Conservation (phyloP, 2,329 filamentous ascomycete species). For the Trichoderma koningii region DNA sequence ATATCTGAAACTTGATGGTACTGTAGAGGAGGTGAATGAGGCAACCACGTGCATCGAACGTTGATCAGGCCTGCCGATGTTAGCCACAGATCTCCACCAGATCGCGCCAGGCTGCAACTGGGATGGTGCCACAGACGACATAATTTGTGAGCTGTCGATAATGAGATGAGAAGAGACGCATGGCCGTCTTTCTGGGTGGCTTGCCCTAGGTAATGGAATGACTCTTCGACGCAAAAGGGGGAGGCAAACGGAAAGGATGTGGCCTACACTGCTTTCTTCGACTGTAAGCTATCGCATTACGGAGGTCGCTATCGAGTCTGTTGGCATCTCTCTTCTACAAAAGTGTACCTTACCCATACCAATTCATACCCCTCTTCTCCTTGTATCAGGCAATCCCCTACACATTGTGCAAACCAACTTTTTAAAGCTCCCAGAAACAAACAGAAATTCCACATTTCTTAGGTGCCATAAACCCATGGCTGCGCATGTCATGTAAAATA, state of each 20-base stretch:
- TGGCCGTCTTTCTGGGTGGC: not conserved
- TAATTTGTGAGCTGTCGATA: constrained; percentile 10
- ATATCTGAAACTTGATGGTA: not conserved
- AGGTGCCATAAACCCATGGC: constrained; percentile 11
- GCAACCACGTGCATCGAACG: constrained; percentile 12
- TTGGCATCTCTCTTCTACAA: constrained; percentile 27
- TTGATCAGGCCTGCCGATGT: constrained; percentile 6
- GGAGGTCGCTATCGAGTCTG: constrained; percentile 12
- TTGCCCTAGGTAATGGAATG: not conserved
- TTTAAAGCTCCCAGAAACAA: constrained; percentile 17
- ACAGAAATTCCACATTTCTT: not conserved
- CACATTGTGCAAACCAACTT: constrained; percentile 24
- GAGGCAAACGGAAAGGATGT: too few relatives aligned
- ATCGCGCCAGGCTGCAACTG: constrained; percentile 23
- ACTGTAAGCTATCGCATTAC: not conserved
- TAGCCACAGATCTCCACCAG: constrained; percentile 23
- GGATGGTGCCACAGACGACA: constrained; percentile 18
- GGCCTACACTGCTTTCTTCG: not conserved
- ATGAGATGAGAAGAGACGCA: not conserved
- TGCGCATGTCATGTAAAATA: constrained; percentile 15
- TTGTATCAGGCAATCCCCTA: constrained; percentile 3
- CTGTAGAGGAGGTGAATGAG: not conserved
- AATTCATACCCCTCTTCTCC: not conserved
- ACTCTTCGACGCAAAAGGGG: not conserved
- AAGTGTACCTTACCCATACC: not conserved